Evolutionary conservation across 208 protist species (phyloP).

Genomic region (Leishmania arabica): DNA sequence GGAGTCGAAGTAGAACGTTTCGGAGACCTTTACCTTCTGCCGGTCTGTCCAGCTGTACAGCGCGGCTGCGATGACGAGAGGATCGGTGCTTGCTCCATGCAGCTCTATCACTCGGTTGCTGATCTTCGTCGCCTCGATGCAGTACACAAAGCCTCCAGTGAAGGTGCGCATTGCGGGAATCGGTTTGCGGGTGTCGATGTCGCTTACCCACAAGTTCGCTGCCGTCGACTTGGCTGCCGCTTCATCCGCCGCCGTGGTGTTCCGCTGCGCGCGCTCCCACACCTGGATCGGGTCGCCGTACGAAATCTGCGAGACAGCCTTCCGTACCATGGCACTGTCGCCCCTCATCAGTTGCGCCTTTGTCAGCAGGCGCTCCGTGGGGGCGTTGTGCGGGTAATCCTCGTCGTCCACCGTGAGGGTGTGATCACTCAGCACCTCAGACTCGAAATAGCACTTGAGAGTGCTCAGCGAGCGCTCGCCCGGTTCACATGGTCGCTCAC

Average conservation of each 20-base stretch:
- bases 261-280: slow-evolving; percentile 49
- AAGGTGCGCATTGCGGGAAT: slow-evolving; percentile 72
- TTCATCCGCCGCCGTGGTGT: neutral
- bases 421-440: slow-evolving; percentile 51
- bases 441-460: slow-evolving; percentile 78
- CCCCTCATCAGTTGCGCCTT: slow-evolving; percentile 38
- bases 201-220: slow-evolving; percentile 66
- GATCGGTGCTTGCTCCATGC: slow-evolving; percentile 78
- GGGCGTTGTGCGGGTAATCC: slow-evolving; percentile 65
- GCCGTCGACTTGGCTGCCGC: slow-evolving; percentile 31
- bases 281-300: slow-evolving; percentile 87
- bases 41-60: slow-evolving; percentile 61
- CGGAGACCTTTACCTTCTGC: slow-evolving; percentile 70
- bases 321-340: slow-evolving; percentile 43
- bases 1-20: slow-evolving; percentile 90
- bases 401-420: slow-evolving; percentile 77
- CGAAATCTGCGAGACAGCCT: slow-evolving; percentile 56
- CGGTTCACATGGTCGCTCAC: slow-evolving; percentile 41
- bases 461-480: slow-evolving; percentile 45
- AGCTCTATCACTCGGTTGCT: slow-evolving; percentile 59
- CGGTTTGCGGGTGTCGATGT: slow-evolving; percentile 76
- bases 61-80: slow-evolving; percentile 58
- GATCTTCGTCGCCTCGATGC: slow-evolving; percentile 58
- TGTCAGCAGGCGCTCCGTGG: slow-evolving; percentile 55
- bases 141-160: slow-evolving; percentile 62